Base-by-base conservation (phyloP, 2,329 filamentous ascomycete species). In the Penicillium sp. region DNA sequence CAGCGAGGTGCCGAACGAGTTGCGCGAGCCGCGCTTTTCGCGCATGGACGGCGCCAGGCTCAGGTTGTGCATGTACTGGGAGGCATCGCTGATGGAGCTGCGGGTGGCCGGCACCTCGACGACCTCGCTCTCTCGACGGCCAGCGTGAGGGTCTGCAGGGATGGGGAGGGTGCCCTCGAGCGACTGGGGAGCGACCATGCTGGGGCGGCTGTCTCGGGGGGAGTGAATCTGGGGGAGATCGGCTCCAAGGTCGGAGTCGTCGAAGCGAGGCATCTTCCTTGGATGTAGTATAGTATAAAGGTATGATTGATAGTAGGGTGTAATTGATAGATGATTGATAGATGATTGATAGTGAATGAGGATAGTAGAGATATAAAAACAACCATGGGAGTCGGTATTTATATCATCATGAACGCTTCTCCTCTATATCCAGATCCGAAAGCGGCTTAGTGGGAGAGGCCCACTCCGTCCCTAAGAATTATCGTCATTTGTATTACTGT, bases 1-100 rank as follows among this genome's bases (percentile, higher is more conserved):
- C 16, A 91, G 81, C 20, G 86, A 82, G 49, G 85, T 80, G 60
- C 88, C 88, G 68, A 90, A 90, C 18, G 87, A 90, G 81, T 90
- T 91, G 61, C 88, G 83, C 20, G 88, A 90, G 47, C 82, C 80
- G 62, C 87, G 77, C 60, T 87, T 79, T 62, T 88, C 84, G 71
- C 79, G 84, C 77, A 83, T 83, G 7, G 86, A 90, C 16, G 86
- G 87, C 14, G 81, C 77, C 47, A 86, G 74, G 65, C 84, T 88
- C 66, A 91, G 77, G 66, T 83, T 85, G 79, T 90, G 87, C 87
- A 90, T 90, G 73, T 86, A 87, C 63, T 81, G 79, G 46, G 81
- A 74, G 24, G 83, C 83, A 74, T 91, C 85, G 30, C 87, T 85
- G 61, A 89, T 83, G 54, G 85, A 82, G 54, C 84, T 88, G 63